Evolutionary conservation across 1,139 yeast genomes (phyloP).

Genomic region (Insectozyma bohioensis): DNA sequence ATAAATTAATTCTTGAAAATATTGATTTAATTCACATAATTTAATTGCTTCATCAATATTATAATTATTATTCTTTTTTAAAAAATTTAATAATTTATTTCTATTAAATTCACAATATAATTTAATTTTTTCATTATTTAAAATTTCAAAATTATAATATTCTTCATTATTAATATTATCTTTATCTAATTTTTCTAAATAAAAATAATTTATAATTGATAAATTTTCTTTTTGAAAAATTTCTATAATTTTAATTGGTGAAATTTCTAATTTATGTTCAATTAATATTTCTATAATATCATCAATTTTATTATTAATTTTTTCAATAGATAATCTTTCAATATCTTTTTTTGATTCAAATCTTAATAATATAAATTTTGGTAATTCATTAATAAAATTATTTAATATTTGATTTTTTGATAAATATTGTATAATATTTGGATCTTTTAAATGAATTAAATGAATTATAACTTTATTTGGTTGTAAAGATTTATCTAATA

Average conservation of each 20-base stretch:
- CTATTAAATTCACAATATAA: slow-evolving; percentile 65
- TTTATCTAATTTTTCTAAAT: slow-evolving; percentile 52
- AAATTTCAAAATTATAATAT: too few relatives aligned
- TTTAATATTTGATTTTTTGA: slow-evolving; percentile 61
- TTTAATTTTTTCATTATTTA: slow-evolving; percentile 65
- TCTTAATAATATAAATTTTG: slow-evolving; percentile 51
- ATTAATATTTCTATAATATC: slow-evolving; percentile 59
- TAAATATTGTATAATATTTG: slow-evolving; percentile 56
- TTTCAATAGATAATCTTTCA: slow-evolving; percentile 40
- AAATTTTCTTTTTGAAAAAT: slow-evolving; percentile 45
- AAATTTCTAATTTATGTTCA: slow-evolving; percentile 62
- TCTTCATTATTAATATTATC: too few relatives aligned
- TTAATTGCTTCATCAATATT: slow-evolving; percentile 67
- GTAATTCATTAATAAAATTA: slow-evolving; percentile 48
- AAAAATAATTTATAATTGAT: slow-evolving; percentile 58
- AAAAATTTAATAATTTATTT: slow-evolving; percentile 52
- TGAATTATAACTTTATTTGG: slow-evolving; percentile 66
- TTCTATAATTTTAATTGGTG: slow-evolving; percentile 50
- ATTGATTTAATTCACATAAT: slow-evolving; percentile 54
- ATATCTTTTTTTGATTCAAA: slow-evolving; percentile 26
- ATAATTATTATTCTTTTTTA: slow-evolving; percentile 49
- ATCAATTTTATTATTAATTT: slow-evolving; percentile 37
- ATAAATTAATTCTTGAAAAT: slow-evolving; percentile 72
- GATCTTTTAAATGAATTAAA: slow-evolving; percentile 54
- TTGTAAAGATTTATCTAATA: slow-evolving; percentile 59